A percentile compares a stretch with the other conserved stretches of the same genome.
phyloP scores from a whole-genome alignment of 495 filamentous ascomycete species.

The Ramalina intermedia region DNA sequence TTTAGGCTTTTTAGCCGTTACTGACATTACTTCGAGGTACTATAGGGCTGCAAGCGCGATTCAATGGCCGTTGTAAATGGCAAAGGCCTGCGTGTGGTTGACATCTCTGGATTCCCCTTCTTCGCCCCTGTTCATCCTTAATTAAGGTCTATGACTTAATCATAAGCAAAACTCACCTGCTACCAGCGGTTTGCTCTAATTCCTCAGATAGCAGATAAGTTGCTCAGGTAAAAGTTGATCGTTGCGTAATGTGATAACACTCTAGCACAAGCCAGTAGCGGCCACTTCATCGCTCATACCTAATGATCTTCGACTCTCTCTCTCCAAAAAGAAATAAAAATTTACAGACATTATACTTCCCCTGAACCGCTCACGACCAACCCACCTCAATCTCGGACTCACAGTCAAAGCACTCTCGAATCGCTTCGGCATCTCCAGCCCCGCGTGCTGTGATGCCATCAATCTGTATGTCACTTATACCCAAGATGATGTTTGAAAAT shows the following conservation, averaged over 20 bases:
- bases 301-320: too few relatives aligned
- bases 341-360: not conserved
- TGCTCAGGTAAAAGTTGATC: not conserved
- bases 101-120: slow-evolving; percentile 37
- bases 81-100: slow-evolving; percentile 26
- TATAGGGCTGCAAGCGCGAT: slow-evolving; percentile 26
- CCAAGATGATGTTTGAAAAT: too few relatives aligned
- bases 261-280: too few relatives aligned
- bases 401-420: not conserved
- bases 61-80: slow-evolving; percentile 27
- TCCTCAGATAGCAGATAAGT: slow-evolving; percentile 1
- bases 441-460: too few relatives aligned
- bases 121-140: slow-evolving; percentile 31
- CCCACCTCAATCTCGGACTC: not conserved
- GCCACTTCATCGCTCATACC: too few relatives aligned
- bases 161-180: not conserved
- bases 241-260: not conserved
- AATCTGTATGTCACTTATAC: too few relatives aligned
- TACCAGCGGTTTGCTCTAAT: not conserved
- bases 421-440: too few relatives aligned
- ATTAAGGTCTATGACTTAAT: too few relatives aligned
- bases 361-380: not conserved
- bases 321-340: too few relatives aligned
- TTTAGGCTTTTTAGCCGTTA: too few relatives aligned
- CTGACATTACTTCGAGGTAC: not conserved